Percentiles rank a stretch among this genome's conserved stretches.
These are phyloP conservation scores for Colletotrichum sp. DNA, from an alignment of 2,329 filamentous ascomycete species.

Conservation along the genomic window DNA sequence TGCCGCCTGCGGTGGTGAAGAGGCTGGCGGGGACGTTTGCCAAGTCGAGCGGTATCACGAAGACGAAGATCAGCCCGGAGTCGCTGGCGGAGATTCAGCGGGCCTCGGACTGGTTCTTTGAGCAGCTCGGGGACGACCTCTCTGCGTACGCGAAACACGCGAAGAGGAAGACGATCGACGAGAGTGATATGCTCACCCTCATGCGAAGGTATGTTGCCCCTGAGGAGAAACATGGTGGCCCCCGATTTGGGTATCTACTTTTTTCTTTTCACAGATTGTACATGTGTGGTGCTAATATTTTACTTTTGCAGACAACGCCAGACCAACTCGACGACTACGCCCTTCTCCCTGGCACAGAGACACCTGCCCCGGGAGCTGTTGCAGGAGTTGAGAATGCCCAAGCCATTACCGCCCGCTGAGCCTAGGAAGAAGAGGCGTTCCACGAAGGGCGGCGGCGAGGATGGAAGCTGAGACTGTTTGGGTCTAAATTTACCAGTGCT, in stretches of 20 bases:
- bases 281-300: constrained; percentile 22
- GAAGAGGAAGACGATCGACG: constrained; percentile 83
- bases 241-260: constrained; percentile 2
- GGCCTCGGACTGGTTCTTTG: constrained; percentile 91
- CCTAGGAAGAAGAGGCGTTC: constrained; percentile 47
- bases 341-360: constrained; percentile 85
- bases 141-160: constrained; percentile 82
- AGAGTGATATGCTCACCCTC: constrained; percentile 80
- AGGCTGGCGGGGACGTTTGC: constrained; percentile 74
- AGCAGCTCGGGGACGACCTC: constrained; percentile 83
- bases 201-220: constrained; percentile 74
- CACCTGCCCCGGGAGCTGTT: constrained; percentile 82
- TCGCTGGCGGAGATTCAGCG: constrained; percentile 77
- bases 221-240: constrained; percentile 8
- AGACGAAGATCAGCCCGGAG: constrained; percentile 74
- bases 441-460: constrained; percentile 22
- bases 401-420: constrained; percentile 50
- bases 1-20: constrained; percentile 78
- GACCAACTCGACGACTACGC: constrained; percentile 72
- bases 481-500: constrained; percentile 64
- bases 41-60: constrained; percentile 68
- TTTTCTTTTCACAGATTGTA: constrained; percentile 10
- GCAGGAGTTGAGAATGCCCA: constrained; percentile 77
- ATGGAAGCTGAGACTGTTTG: neutral
- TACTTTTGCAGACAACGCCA: constrained; percentile 73